A percentile compares a stretch with the other conserved stretches of the same genome.
phyloP scores from a whole-genome alignment of 2,329 filamentous ascomycete genomes.

The Emergomyces africanus region DNA sequence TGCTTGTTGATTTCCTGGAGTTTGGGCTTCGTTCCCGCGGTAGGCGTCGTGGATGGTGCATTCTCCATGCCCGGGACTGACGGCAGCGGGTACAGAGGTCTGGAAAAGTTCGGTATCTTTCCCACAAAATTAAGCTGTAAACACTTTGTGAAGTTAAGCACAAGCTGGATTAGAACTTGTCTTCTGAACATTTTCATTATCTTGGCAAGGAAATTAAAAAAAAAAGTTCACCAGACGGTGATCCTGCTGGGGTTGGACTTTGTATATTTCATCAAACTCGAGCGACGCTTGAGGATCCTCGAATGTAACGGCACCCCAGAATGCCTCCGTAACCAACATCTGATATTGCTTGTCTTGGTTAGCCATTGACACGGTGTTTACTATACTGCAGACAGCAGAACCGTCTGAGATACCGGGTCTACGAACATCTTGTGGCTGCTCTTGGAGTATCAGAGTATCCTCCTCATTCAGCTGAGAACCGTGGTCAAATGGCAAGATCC shows the following conservation, averaged over 20 bases:
- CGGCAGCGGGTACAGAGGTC: neutral
- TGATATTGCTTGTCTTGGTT: neutral
- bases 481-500: neutral
- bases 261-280: neutral
- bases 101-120: neutral
- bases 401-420: too few species aligned
- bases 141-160: neutral
- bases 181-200: neutral
- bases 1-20: too few species aligned
- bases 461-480: neutral
- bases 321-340: neutral
- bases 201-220: neutral
- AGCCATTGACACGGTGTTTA: neutral
- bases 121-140: neutral
- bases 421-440: neutral
- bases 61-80: neutral
- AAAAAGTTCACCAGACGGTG: neutral
- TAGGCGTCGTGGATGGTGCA: neutral
- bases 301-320: neutral
- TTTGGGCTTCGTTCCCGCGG: too few species aligned
- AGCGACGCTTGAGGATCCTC: neutral
- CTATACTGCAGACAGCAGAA: neutral
- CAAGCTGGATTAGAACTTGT: neutral
- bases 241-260: neutral
- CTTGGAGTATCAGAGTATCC: neutral